Evolutionary conservation across 768 basidiomycete genomes (phyloP).

Genomic region (Suillus americanus): DNA sequence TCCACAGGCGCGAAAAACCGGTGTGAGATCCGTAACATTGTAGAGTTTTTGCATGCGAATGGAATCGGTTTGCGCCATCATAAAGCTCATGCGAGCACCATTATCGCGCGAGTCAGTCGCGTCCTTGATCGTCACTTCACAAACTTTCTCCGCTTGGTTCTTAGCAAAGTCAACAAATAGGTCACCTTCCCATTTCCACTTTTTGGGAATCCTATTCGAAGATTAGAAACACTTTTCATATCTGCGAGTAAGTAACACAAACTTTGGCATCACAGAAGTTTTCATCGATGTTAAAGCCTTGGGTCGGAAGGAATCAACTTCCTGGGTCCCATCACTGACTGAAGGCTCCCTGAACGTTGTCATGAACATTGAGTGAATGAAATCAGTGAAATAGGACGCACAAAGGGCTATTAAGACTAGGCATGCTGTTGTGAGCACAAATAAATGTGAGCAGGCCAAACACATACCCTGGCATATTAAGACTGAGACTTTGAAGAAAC

Average conservation of each 20-base stretch:
- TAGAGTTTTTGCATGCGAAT: conserved; percentile 50
- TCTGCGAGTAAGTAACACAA: conserved; percentile 16
- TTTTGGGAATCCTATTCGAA: conserved; percentile 48
- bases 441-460: not conserved
- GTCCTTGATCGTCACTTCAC: conserved; percentile 50
- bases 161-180: conserved; percentile 42
- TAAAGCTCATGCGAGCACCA: conserved; percentile 50
- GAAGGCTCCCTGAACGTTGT: conserved; percentile 17
- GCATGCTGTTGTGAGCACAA: not conserved
- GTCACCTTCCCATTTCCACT: conserved; percentile 67
- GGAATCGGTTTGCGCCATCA: conserved; percentile 40
- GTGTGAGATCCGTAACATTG: conserved; percentile 43
- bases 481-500: conserved; percentile 26
- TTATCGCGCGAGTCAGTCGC: conserved; percentile 36
- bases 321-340: not conserved
- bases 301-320: conserved; percentile 6
- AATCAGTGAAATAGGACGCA: conserved; percentile 12
- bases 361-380: not conserved
- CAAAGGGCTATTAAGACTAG: conserved; percentile 27
- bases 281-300: conserved; percentile 14
- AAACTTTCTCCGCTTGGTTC: conserved; percentile 42
- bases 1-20: conserved; percentile 50
- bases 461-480: conserved; percentile 27
- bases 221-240: conserved; percentile 7
- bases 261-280: conserved; percentile 22